phyloP scores from a whole-genome alignment of 148 eudicot species.

The Rhododendron vialii region DNA sequence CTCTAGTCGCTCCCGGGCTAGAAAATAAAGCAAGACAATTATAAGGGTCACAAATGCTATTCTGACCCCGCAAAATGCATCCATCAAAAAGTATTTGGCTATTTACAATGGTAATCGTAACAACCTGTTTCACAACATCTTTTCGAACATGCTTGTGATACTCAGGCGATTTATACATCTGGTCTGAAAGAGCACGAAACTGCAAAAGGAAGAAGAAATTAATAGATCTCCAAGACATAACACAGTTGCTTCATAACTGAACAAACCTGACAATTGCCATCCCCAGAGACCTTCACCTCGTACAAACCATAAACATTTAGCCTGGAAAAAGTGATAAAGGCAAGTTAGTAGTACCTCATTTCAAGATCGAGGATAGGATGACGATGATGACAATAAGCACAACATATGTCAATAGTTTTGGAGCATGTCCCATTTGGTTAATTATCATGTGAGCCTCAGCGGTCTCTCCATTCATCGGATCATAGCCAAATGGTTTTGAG shows the following conservation, averaged over 20 bases:
- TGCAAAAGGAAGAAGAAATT: slow-evolving; percentile 27
- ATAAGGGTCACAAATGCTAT: background rate
- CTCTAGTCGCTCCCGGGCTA: background rate
- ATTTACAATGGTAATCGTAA: slow-evolving; percentile 14
- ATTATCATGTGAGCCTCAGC: background rate
- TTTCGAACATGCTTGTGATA: slow-evolving; percentile 83
- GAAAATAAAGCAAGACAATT: background rate
- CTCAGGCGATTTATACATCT: slow-evolving; percentile 69
- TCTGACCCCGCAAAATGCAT: background rate
- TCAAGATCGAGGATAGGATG: background rate
- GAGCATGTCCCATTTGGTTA: background rate
- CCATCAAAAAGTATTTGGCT: background rate
- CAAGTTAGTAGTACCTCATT: background rate
- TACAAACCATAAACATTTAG: slow-evolving; percentile 63
- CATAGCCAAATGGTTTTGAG: background rate
- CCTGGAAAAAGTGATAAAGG: slow-evolving; percentile 33
- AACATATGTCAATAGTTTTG: background rate
- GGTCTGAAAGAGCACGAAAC: slow-evolving; percentile 97
- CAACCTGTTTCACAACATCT: slow-evolving; percentile 81
- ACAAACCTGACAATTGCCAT: slow-evolving; percentile 96
- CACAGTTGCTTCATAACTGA: slow-evolving; percentile 8
- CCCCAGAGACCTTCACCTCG: slow-evolving; percentile 86
- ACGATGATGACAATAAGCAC: background rate
- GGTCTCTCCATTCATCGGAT: background rate
- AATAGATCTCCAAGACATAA: slow-evolving; percentile 9